phyloP scores from a whole-genome alignment of 176 grass and related monocot species.

The Oryza nivara region DNA sequence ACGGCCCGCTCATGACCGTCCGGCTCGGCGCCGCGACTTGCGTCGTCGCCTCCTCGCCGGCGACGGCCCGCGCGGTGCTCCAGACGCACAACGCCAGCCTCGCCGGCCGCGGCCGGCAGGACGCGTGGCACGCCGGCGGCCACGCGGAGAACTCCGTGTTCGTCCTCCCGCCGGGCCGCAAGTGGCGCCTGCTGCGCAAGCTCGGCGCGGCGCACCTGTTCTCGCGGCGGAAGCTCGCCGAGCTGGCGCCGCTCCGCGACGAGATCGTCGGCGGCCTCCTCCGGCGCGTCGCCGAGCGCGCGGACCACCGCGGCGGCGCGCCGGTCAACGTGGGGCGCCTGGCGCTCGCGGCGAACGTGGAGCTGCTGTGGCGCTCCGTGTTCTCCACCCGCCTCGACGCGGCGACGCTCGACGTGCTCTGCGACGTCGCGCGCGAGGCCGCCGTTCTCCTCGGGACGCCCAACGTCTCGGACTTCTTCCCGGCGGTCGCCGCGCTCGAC shows the following conservation, averaged over 20 bases:
- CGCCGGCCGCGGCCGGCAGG: not conserved
- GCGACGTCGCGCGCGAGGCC: constrained; percentile 4
- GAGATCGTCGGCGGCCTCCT: not conserved
- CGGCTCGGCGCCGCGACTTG: constrained; percentile 10
- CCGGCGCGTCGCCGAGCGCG: not conserved
- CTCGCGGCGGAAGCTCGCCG: not conserved
- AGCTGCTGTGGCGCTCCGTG: constrained; percentile 31
- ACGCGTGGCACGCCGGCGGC: not conserved
- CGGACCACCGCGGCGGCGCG: not conserved
- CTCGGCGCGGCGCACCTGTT: not conserved
- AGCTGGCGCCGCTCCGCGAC: not conserved
- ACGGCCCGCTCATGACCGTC: constrained; percentile 25
- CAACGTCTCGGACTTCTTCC: constrained; percentile 59
- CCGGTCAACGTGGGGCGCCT: not conserved
- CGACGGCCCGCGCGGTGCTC: constrained; percentile 11
- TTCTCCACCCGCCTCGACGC: constrained; percentile 36
- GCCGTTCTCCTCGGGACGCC: constrained; percentile 12
- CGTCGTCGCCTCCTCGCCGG: not conserved
- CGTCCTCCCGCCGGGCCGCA: not conserved
- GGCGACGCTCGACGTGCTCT: constrained; percentile 19
- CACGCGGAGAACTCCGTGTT: constrained; percentile 20
- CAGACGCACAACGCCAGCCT: constrained; percentile 26
- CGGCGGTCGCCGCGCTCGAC: constrained; percentile 32
- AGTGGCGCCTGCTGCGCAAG: not conserved
- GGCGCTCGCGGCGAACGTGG: constrained; percentile 13